Evolutionary conservation across 2,329 filamentous ascomycete genomes (phyloP), one percentile per base, ranked within the genome.

Genomic region (Pseudonectria foliicola): DNA sequence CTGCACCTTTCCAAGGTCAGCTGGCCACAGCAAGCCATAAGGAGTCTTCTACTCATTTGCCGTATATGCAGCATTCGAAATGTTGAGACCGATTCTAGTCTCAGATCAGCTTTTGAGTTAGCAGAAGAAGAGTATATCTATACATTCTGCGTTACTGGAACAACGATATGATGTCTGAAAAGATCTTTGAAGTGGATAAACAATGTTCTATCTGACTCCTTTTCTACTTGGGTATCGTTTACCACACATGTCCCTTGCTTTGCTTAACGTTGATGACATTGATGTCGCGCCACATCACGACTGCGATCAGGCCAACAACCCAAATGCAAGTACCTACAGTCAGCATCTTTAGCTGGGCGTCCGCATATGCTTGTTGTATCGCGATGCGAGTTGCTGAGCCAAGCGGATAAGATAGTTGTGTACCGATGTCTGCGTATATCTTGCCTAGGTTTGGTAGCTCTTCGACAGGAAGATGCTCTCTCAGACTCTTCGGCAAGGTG

Each of bases 291-390:
- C 50, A 49, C 13, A 44, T 36, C n/a, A 34, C 30, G 10, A 51
- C 44, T 6, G 43, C 38, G 6, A 44, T 27, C 12, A 50, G 33
- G 3, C 35, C 32, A n/a, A 45, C 15, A 7, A 35, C 38, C 34
- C 42, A 38, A 24, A 48, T 42, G 13, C 31, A 35, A 12, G 42
- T 44, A 3, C 53, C 54, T 3, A 50, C 48, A 35, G 52, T 53
- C 6, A 58, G 42, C 55, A 57, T 56, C 25, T 46, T 41, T 31
- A 45, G 57, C 54, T 72, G 66, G 3, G 63, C 56, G 23, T 66
- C 59, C 3, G 57, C 64, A 40, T 71, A 72, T 3, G 67, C 65
- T 8, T 49, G 32, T 13, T 62, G 54, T 34, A 70, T 67, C 4
- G 61, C 69, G 10, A 50, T 42, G 8, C 68, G 54, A 10, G 54